Evolutionary conservation across 495 filamentous ascomycete genomes (phyloP), one percentile per base, ranked within the genome.

Genomic region (Tuber microsphaerosporum): DNA sequence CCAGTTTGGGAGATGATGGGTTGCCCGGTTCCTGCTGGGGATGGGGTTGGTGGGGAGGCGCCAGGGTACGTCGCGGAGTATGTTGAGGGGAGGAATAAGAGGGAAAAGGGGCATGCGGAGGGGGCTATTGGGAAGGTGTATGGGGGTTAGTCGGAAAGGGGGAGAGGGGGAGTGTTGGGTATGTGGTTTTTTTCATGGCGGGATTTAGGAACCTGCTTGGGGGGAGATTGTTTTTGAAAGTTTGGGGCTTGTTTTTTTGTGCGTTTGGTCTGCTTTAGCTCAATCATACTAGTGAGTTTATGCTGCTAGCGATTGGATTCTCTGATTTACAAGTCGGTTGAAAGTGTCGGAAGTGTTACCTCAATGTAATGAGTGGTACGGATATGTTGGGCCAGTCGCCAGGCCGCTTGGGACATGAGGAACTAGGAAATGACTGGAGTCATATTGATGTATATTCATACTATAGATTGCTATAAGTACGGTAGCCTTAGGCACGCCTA

Each of bases 1-100:
- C 94, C 93, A 2, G 86, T 92, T 43, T 91, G 88, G 84, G 87
- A 87, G 69, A 86, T 84, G 0, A 84, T 92, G 73, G 93, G 91
- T 0, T 86, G 89, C 72, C 93, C 94, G 0, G 79, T 95, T n/a
- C 83, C 89, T 0, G 87, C 86, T n/a, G 84, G 85, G 56, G 86
- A 89, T 75, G 92, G 93, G 76, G 84, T 85, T 56, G 85, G 93
- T 0, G 75, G 80, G n/a, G 77, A 86, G 17, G 85, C 91, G 31
- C 93, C 93, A 0, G 86, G 85, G 75, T 90, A 94, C 85, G 78
- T 96, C 61, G 83, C 75, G 4, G 86, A 87, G 10, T 94, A 86
- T 79, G 84, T 90, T 74, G 79, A 83, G 71, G 87, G 86, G 20
- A 85, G 81, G 74, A 94, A 92, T 83, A 80, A 81, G 41, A 84